phyloP scores from a whole-genome alignment of 768 basidiomycete species.

The Pisolithus marmoratus region DNA sequence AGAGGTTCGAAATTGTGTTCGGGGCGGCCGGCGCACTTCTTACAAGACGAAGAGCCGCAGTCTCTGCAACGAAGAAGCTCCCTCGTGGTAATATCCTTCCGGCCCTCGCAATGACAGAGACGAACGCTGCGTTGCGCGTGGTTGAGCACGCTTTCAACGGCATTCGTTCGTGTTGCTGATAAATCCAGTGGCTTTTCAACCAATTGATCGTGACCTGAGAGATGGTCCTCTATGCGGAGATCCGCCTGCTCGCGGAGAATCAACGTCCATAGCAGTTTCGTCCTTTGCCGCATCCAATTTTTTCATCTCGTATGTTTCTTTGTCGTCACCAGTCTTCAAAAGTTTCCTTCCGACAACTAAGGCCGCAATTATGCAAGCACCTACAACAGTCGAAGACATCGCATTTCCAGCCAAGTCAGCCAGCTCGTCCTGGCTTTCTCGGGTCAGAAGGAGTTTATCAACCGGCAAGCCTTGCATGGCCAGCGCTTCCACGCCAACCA shows the following conservation, averaged over 20 bases:
- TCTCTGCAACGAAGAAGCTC: conserved; percentile 65
- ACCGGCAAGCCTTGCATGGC: conserved; percentile 94
- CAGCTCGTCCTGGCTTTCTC: conserved; percentile 89
- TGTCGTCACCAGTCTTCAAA: conserved; percentile 61
- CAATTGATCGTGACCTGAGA: conserved; percentile 71
- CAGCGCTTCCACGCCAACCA: conserved; percentile 89
- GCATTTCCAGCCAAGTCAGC: conserved; percentile 95
- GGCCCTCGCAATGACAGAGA: conserved; percentile 89
- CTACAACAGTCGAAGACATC: conserved; percentile 97
- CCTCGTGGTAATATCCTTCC: conserved; percentile 65
- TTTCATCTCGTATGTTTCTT: conserved; percentile 63
- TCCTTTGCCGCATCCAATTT: conserved; percentile 31
- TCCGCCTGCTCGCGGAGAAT: conserved; percentile 21
- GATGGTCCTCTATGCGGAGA: conserved; percentile 39
- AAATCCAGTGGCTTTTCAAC: conserved; percentile 62
- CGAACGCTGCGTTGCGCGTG: conserved; percentile 68
- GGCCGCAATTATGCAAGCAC: conserved; percentile 81
- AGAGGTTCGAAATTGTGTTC: conserved; percentile 71
- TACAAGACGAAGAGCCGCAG: conserved; percentile 76
- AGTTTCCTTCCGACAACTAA: conserved; percentile 62
- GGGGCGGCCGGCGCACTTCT: conserved; percentile 84
- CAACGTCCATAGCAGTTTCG: conserved; percentile 46
- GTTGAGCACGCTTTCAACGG: conserved; percentile 52
- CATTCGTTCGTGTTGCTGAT: conserved; percentile 40
- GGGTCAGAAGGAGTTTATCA: conserved; percentile 84